phyloP scores from a whole-genome alignment of 305 asterid genomes.

The Andrographis paniculata region DNA sequence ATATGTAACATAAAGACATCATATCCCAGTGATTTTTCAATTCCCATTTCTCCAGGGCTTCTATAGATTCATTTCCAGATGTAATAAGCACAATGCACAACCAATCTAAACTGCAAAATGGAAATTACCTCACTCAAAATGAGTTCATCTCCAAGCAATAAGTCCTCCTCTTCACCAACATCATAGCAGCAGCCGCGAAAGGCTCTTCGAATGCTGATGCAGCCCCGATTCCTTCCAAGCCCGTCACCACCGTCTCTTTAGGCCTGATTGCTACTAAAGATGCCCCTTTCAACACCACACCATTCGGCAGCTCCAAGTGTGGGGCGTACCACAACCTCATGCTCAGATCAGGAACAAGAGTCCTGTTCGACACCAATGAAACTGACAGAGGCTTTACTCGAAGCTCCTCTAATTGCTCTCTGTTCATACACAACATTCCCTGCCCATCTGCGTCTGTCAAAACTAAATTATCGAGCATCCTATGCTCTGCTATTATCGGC shows the following conservation, averaged over 20 bases:
- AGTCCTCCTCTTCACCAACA: slow-evolving; percentile 88
- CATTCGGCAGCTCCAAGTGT: slow-evolving; percentile 71
- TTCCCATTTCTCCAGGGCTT: too few relatives aligned
- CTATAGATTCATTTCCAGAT: too few relatives aligned
- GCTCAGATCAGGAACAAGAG: slow-evolving; percentile 78
- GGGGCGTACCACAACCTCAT: slow-evolving; percentile 92
- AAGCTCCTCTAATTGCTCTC: slow-evolving; percentile 87
- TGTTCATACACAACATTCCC: slow-evolving; percentile 80
- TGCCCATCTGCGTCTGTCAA: slow-evolving; percentile 88
- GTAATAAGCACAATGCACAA: too few relatives aligned
- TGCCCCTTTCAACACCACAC: slow-evolving; percentile 79
- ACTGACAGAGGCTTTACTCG: slow-evolving; percentile 91
- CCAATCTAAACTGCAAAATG: too few relatives aligned
- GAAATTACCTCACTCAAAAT: slow-evolving; percentile 51
- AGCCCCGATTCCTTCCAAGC: slow-evolving; percentile 54
- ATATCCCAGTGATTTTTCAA: too few relatives aligned
- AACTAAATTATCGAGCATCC: slow-evolving; percentile 60
- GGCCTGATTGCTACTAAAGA: slow-evolving; percentile 87
- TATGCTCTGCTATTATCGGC: slow-evolving; percentile 80
- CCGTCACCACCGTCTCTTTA: slow-evolving; percentile 69
- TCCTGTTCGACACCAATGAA: slow-evolving; percentile 75
- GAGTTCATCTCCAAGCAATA: slow-evolving; percentile 97
- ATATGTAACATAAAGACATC: too few relatives aligned
- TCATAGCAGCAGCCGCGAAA: slow-evolving; percentile 73
- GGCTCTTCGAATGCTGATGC: slow-evolving; percentile 84